A percentile compares a stretch with the other conserved stretches of the same genome.
phyloP scores from a whole-genome alignment of 2,329 filamentous ascomycete genomes.

The Huntiella decipiens region DNA sequence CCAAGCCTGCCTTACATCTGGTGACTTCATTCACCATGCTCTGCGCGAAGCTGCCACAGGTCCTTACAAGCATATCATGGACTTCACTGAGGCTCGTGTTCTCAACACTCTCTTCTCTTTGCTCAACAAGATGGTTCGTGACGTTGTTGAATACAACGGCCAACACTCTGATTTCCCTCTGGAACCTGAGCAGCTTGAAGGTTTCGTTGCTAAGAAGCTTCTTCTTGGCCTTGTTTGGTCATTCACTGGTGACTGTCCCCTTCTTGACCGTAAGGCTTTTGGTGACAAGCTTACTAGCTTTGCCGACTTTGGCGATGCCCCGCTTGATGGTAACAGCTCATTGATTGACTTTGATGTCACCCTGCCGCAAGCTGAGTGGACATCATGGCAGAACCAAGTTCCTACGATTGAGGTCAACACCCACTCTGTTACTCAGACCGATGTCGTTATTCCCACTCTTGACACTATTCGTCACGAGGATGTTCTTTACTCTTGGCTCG shows the following conservation, averaged over 20 bases:
- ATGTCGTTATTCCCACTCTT: slow-evolving; percentile 92
- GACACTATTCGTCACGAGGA: slow-evolving; percentile 97
- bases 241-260: slow-evolving; percentile 81
- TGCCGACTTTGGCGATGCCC: slow-evolving; percentile 70
- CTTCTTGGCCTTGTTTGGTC: slow-evolving; percentile 89
- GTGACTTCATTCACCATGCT: slow-evolving; percentile 63
- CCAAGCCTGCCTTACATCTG: slow-evolving; percentile 52
- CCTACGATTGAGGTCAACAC: slow-evolving; percentile 93
- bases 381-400: slow-evolving; percentile 84
- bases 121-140: slow-evolving; percentile 80
- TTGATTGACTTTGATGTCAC: slow-evolving; percentile 92
- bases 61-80: slow-evolving; percentile 89
- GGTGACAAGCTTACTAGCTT: slow-evolving; percentile 69
- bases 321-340: slow-evolving; percentile 57
- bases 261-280: slow-evolving; percentile 71
- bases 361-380: slow-evolving; percentile 75
- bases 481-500: slow-evolving; percentile 98
- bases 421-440: slow-evolving; percentile 91
- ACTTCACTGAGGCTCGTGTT: slow-evolving; percentile 79
- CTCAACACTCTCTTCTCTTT: slow-evolving; percentile 89
- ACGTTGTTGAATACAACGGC: slow-evolving; percentile 86
- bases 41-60: slow-evolving; percentile 50
- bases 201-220: slow-evolving; percentile 82
- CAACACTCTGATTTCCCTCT: slow-evolving; percentile 89
- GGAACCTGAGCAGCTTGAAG: slow-evolving; percentile 74